Evolutionary conservation across 495 filamentous ascomycete species (phyloP), one percentile per base, ranked within the genome.

Genomic region (Trichoderma parareesei): DNA sequence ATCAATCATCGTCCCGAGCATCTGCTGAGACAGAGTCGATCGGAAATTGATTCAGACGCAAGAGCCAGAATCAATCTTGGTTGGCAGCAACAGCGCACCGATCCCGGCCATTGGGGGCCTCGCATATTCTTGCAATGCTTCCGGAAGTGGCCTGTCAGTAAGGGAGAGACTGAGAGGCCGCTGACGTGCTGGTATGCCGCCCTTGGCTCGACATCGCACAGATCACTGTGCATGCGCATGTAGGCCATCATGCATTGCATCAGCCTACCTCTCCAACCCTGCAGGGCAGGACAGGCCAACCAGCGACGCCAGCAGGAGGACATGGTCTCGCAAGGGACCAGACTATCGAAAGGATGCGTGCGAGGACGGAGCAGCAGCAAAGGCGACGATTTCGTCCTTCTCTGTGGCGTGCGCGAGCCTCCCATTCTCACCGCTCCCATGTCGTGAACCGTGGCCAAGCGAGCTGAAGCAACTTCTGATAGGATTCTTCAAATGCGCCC

Each of bases 201-300:
- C 53, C 18, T 57, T 33, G 27, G 53, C 53, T 11, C 14, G 4
- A 14, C 33, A 57, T 57, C 53, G 37, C 53, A 57, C 53, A 57
- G 53, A 57, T 57, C 53, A 57, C 53, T 57, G 53, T 57, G 53
- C 53, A 57, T 57, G 53, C 53, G 53, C 53, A 57, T 57, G 53
- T 57, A 57, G 53, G 8, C 53, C 53, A 57, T 38, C 53, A 57
- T 57, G 53, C 53, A 57, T 35, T 37, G 20, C 20, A 37, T 57
- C n/a, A 14, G 16, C 44, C n/a, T 48, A 48, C n/a, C 5, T 57
- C 20, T 33, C 37, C 53, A 57, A 57, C 33, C 11, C 53, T 57
- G 53, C 53, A 57, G 53, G 53, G 27, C 16, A 57, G 33, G 20
- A 33, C 16, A n/a, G 16, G 53, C 53, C 53, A 57, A 57, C 53